A percentile compares a stretch with the other conserved stretches of the same genome.
Conservation (phyloP, 2,329 filamentous ascomycete species). For the Exophiala bonariae region DNA sequence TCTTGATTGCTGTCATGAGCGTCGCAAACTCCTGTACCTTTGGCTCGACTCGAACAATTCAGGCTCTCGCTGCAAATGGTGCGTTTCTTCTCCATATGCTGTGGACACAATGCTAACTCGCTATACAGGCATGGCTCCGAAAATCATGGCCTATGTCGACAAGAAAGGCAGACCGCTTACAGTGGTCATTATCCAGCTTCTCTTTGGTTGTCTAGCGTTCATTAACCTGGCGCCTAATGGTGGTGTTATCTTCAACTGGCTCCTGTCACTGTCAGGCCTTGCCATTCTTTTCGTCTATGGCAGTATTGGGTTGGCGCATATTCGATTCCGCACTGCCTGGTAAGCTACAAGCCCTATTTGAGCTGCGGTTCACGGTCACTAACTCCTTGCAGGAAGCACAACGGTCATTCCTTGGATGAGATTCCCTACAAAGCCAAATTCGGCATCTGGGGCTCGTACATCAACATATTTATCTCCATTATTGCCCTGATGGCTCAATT, state of each 20-base stretch:
- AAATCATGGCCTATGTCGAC: slow-evolving; percentile 76
- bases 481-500: slow-evolving; percentile 81
- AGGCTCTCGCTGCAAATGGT: slow-evolving; percentile 65
- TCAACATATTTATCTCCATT: slow-evolving; percentile 74
- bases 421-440: slow-evolving; percentile 80
- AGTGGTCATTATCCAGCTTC: slow-evolving; percentile 67
- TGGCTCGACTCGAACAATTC: slow-evolving; percentile 84
- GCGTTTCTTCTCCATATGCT: too few species aligned
- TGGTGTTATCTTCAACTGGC: slow-evolving; percentile 70
- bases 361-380: slow-evolving; percentile 3
- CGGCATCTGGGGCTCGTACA: slow-evolving; percentile 76
- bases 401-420: slow-evolving; percentile 70
- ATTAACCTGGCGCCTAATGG: slow-evolving; percentile 56
- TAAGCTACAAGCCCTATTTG: slow-evolving; percentile 11
- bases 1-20: slow-evolving; percentile 83
- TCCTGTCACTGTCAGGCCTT: slow-evolving; percentile 72
- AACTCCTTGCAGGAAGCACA: slow-evolving; percentile 38
- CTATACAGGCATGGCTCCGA: slow-evolving; percentile 66
- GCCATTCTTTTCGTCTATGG: slow-evolving; percentile 73
- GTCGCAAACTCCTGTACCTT: slow-evolving; percentile 92
- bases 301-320: slow-evolving; percentile 55
- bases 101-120: slow-evolving; percentile 9
- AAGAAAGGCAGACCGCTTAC: slow-evolving; percentile 76
- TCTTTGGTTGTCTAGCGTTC: slow-evolving; percentile 75
- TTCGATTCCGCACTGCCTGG: slow-evolving; percentile 85